Evolutionary conservation across 139 green algal species (phyloP).

Genomic region (Micromonas commoda): DNA sequence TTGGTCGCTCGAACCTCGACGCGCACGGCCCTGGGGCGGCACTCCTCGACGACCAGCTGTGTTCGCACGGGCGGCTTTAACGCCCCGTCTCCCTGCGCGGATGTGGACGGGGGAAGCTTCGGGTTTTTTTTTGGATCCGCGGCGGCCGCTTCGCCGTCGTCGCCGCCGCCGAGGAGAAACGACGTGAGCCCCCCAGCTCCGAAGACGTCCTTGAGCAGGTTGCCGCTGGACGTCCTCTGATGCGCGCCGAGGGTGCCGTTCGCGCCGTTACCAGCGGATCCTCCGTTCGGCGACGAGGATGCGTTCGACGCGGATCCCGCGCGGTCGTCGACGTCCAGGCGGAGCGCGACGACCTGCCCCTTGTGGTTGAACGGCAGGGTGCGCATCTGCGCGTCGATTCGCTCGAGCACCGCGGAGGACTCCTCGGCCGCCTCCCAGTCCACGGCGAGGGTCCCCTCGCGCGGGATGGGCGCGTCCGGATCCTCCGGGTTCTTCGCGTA

Average conservation of each 20-base stretch:
- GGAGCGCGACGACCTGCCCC: neutral
- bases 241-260: too few relatives aligned
- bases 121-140: too few relatives aligned
- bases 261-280: too few relatives aligned
- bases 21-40: too few relatives aligned
- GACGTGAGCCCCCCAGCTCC: neutral
- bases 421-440: neutral
- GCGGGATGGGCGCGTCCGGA: neutral
- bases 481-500: neutral
- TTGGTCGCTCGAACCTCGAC: too few relatives aligned
- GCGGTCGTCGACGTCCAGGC: neutral
- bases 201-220: neutral
- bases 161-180: neutral
- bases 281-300: too few relatives aligned
- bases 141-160: too few relatives aligned
- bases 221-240: neutral
- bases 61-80: too few relatives aligned
- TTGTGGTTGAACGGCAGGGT: neutral
- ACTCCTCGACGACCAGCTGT: too few relatives aligned
- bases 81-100: too few relatives aligned
- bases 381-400: neutral
- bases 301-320: too few relatives aligned
- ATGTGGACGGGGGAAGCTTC: too few relatives aligned
- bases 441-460: neutral
- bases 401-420: neutral